These are phyloP conservation scores for Pseudoneurospora amorphoporcata DNA, from an alignment of 495 filamentous ascomycete genomes.

Conservation along the genomic window DNA sequence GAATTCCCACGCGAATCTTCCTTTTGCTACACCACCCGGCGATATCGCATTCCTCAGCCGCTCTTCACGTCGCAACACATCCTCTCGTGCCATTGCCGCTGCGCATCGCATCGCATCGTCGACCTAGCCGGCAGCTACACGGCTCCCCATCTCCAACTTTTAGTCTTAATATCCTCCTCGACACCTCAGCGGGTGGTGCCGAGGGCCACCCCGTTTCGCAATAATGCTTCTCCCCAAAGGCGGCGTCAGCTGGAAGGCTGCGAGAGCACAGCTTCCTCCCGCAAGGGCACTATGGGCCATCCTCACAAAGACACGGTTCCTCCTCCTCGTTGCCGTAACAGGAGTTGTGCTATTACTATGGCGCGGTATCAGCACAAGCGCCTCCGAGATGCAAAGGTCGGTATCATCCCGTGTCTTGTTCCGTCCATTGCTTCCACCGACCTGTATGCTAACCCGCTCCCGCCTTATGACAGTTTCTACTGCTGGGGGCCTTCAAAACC, in stretches of 20 bases:
- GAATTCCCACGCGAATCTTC: background rate
- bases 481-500: slow-evolving; percentile 91
- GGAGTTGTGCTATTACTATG: slow-evolving; percentile 78
- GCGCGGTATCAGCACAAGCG: slow-evolving; percentile 73
- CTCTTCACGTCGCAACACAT: background rate
- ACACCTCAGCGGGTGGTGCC: slow-evolving; percentile 21
- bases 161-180: slow-evolving; percentile 1
- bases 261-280: slow-evolving; percentile 70
- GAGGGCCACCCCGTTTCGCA: slow-evolving; percentile 25
- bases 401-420: slow-evolving; percentile 13
- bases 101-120: background rate
- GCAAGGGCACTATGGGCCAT: slow-evolving; percentile 68
- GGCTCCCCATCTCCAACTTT: background rate
- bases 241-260: slow-evolving; percentile 87
- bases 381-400: slow-evolving; percentile 86
- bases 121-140: background rate
- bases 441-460: slow-evolving; percentile 4
- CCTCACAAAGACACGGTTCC: slow-evolving; percentile 67
- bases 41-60: background rate
- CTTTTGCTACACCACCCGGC: background rate
- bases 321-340: slow-evolving; percentile 61
- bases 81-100: background rate
- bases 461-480: slow-evolving; percentile 61
- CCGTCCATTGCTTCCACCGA: background rate
- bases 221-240: slow-evolving; percentile 68